These are phyloP conservation scores for Albifimbria verrucaria DNA, from an alignment of 2,329 filamentous ascomycete species.

Conservation along the genomic window DNA sequence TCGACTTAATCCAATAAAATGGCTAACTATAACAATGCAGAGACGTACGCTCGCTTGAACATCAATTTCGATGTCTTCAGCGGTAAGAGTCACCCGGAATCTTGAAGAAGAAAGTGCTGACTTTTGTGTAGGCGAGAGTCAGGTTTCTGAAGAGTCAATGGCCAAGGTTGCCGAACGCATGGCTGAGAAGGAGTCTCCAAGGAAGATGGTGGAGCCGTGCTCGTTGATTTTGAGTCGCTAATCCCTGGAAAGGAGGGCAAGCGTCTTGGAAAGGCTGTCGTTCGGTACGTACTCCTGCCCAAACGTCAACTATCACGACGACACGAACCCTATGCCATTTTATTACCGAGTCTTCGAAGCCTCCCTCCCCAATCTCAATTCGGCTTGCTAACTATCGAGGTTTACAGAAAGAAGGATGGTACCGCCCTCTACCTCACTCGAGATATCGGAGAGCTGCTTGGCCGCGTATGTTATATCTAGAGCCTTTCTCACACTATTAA, in stretches of 20 bases:
- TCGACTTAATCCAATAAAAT: too few relatives aligned
- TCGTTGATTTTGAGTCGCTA: constrained; percentile 70
- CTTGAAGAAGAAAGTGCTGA: constrained; percentile 1
- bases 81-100: constrained; percentile 11
- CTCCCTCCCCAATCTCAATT: too few relatives aligned
- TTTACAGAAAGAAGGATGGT: constrained; percentile 59
- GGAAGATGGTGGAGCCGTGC: constrained; percentile 67
- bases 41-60: constrained; percentile 67
- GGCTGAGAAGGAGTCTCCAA: constrained; percentile 62
- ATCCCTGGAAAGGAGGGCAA: constrained; percentile 65
- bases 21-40: too few relatives aligned
- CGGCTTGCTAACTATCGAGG: background rate
- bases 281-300: constrained; percentile 38
- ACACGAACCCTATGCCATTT: background rate
- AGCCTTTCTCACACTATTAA: constrained; percentile 1
- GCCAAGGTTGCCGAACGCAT: constrained; percentile 58
- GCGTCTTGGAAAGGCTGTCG: constrained; percentile 66
- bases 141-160: constrained; percentile 67
- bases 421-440: constrained; percentile 76
- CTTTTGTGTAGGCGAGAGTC: constrained; percentile 62
- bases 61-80: constrained; percentile 68
- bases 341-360: too few relatives aligned
- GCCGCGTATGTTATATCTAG: constrained; percentile 37
- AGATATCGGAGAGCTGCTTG: constrained; percentile 71
- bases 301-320: background rate